Percentiles rank a stretch among this genome's conserved stretches.
phyloP scores from a whole-genome alignment of 768 basidiomycete genomes.

The Russula olivacea region DNA sequence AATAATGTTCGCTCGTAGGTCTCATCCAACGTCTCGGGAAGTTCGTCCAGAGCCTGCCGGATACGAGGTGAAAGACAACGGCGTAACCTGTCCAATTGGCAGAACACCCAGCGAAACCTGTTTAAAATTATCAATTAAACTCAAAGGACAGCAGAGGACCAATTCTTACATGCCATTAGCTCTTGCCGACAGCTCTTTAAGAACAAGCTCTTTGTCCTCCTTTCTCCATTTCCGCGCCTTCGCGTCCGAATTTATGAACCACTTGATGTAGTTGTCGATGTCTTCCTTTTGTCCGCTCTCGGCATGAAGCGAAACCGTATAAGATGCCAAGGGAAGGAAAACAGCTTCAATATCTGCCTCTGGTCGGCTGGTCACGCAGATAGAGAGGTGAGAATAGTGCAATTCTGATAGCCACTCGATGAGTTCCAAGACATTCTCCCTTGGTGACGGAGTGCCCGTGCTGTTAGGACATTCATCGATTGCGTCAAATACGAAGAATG shows the following conservation, averaged over 20 bases:
- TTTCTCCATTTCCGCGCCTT: background rate
- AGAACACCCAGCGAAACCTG: slow-evolving; percentile 1
- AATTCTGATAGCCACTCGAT: background rate
- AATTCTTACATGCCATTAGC: background rate
- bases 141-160: too few relatives aligned
- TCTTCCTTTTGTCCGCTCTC: background rate
- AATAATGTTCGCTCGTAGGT: background rate
- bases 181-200: background rate
- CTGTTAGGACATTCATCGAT: background rate
- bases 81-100: background rate
- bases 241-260: background rate
- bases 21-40: background rate
- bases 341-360: background rate
- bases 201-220: background rate
- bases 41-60: background rate
- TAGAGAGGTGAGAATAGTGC: background rate
- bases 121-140: background rate
- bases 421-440: background rate
- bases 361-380: background rate
- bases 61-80: background rate
- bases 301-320: background rate
- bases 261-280: background rate
- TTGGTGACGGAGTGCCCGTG: background rate
- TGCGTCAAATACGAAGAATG: background rate
- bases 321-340: background rate